Evolutionary conservation across 1,284 basidiomycete genomes (phyloP).

Genomic region (Puccinia brachypodii): DNA sequence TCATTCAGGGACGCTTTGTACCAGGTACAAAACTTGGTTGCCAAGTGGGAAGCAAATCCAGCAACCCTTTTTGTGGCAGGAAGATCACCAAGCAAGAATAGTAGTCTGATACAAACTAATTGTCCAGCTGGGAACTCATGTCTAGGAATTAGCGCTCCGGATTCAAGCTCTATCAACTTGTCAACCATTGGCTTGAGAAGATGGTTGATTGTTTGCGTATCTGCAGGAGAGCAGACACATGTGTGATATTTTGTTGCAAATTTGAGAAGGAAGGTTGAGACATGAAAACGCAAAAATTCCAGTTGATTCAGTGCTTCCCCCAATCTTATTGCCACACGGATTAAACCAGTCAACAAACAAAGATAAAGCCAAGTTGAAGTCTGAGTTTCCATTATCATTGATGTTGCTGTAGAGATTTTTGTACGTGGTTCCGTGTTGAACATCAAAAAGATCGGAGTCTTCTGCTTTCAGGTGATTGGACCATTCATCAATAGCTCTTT

Average conservation of each 20-base stretch:
- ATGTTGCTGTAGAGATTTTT: not conserved
- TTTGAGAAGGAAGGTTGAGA: constrained; percentile 5
- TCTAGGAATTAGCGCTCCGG: not conserved
- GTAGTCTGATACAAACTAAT: constrained; percentile 1
- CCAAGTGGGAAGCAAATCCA: constrained; percentile 8
- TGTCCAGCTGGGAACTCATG: not conserved
- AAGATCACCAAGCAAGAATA: not conserved
- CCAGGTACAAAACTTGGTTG: constrained; percentile 5
- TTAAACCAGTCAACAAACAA: constrained; percentile 43
- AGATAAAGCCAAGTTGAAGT: not conserved
- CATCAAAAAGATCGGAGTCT: not conserved
- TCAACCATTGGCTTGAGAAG: constrained; percentile 23
- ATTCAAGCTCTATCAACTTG: constrained; percentile 8
- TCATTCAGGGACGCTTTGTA: not conserved
- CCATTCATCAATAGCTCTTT: not conserved
- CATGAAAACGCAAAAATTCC: constrained; percentile 16
- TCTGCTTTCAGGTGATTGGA: not conserved
- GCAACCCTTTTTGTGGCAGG: constrained; percentile 6
- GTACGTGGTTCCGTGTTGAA: not conserved
- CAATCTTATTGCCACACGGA: constrained; percentile 13
- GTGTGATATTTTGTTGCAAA: constrained; percentile 9
- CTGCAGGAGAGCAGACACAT: not conserved
- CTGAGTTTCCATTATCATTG: not conserved
- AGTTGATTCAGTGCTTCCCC: not conserved
- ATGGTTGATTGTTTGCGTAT: constrained; percentile 20